Base-by-base conservation (phyloP, 1,284 basidiomycete species). In the Athelia sp. region DNA sequence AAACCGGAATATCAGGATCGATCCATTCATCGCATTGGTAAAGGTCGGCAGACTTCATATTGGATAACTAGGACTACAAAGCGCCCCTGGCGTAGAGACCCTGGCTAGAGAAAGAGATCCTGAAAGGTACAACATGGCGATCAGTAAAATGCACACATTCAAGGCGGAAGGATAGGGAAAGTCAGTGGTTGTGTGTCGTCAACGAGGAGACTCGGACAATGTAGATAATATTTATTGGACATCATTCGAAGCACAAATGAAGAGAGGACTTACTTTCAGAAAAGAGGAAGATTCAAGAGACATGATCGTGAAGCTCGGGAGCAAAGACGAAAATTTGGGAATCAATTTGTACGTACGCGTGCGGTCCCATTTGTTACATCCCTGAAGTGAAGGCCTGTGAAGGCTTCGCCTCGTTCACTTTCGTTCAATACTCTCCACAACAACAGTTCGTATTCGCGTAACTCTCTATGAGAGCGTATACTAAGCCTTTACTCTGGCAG, bases 211-310 rank as follows among this genome's bases (percentile, higher is more conserved):
- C 62, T 90, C 79, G 60, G 87, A 88, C 87, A 89, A 90, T 90
- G 87, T 90, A 90, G 87, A 90, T 89, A 88, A 87, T 71, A 69
- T 67, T 66, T 57, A 62, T 66, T 4, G 13, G 63, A 58, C 76
- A 79, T 78, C 83, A 87, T 76, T 29, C 26, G 26, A 29, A 29
- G 26, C 26, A 6, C 6, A 29, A 29, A 29, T 29, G 4, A 17
- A 1, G 48, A 36, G 22, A 15, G 14, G 35, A 44, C 50, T 50
- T 4, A 45, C 19, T n/a, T 43, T 15, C 38, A 43, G n/a, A 50
- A 26, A 35, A 47, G 50, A 45, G 22, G n/a, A n/a, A n/a, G n/a
- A n/a, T n/a, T n/a, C n/a, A n/a, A n/a, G n/a, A n/a, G n/a, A n/a
- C n/a, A n/a, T n/a, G n/a, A n/a, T n/a, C n/a, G n/a, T n/a, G n/a